Percentiles rank a stretch among this genome's conserved stretches.
Conservation (phyloP, 768 basidiomycete genomes). For the Amanita fuliginea region DNA sequence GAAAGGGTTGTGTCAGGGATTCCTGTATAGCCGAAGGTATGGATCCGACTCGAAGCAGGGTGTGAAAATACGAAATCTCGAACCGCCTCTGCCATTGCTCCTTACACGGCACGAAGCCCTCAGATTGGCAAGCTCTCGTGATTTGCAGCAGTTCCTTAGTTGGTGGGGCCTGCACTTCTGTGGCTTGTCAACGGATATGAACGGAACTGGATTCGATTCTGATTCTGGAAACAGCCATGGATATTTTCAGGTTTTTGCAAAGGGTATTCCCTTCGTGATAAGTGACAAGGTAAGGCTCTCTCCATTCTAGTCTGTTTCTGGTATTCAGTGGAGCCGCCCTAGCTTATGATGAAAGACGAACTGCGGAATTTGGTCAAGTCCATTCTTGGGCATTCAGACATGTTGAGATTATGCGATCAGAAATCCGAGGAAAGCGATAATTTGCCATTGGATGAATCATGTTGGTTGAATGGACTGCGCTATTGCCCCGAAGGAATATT, state of each 20-base stretch:
- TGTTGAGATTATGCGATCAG: constrained; percentile 20
- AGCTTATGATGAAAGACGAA: constrained; percentile 62
- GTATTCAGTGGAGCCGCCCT: constrained; percentile 8
- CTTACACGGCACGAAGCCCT: constrained; percentile 56
- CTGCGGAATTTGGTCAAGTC: constrained; percentile 67
- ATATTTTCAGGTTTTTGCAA: constrained; percentile 59
- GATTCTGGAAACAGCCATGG: constrained; percentile 22
- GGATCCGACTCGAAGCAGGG: constrained; percentile 16
- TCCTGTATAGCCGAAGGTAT: constrained; percentile 31
- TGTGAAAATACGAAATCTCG: constrained; percentile 31
- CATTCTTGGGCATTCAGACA: constrained; percentile 52
- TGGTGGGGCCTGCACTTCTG: constrained; percentile 64
- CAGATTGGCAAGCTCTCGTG: constrained; percentile 29
- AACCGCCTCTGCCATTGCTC: constrained; percentile 48
- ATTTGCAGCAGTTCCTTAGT: constrained; percentile 36
- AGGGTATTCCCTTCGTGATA: constrained; percentile 57
- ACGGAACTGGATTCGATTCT: constrained; percentile 13
- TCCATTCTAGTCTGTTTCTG: constrained; percentile 12
- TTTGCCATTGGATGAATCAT: constrained; percentile 16
- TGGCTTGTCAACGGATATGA: constrained; percentile 15
- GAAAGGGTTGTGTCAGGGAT: constrained; percentile 61
- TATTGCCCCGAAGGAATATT: constrained; percentile 77
- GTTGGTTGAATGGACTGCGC: constrained; percentile 66
- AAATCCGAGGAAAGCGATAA: constrained; percentile 11
- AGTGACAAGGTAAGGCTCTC: constrained; percentile 55